Percentiles rank a stretch among this genome's conserved stretches.
Conservation (phyloP, 2,329 filamentous ascomycete species). For the Calycina marina region DNA sequence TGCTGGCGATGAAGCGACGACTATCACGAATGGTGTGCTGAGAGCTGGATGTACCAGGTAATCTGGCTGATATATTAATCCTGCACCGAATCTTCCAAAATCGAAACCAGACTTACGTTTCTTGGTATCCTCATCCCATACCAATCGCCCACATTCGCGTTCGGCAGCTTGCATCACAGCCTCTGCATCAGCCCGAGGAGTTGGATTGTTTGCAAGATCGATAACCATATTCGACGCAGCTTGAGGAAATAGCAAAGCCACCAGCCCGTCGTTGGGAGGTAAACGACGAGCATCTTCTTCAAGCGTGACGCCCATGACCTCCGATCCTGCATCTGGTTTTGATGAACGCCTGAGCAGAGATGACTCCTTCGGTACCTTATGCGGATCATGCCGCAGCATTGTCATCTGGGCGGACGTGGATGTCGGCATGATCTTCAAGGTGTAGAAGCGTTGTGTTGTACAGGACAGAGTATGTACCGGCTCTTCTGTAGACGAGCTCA, state of each 20-base stretch:
- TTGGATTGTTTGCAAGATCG: constrained; percentile 26
- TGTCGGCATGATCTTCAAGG: constrained; percentile 47
- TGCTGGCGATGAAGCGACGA: constrained; percentile 40
- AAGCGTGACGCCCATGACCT: constrained; percentile 41
- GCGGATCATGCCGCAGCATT: constrained; percentile 44
- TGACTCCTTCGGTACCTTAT: constrained; percentile 25
- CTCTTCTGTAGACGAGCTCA: constrained; percentile 41
- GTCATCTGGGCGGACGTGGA: constrained; percentile 47
- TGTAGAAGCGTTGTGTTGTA: constrained; percentile 48
- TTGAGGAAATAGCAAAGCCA: constrained; percentile 54
- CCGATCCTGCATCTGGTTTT: constrained; percentile 18
- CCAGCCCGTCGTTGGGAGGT: constrained; percentile 44
- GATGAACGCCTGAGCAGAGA: constrained; percentile 10
- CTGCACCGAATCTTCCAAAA: no score
- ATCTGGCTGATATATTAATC: no score
- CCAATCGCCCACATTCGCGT: constrained; percentile 53
- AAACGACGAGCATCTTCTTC: constrained; percentile 39
- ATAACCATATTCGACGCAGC: constrained; percentile 49
- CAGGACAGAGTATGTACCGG: constrained; percentile 55
- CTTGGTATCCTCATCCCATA: constrained; percentile 51
- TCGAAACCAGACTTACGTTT: no score
- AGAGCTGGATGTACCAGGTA: constrained; percentile 51
- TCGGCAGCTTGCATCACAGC: constrained; percentile 49
- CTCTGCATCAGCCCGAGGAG: constrained; percentile 36
- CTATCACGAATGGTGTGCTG: constrained; percentile 47